phyloP scores from a whole-genome alignment of 768 basidiomycete species.

The Nidularia sp. region DNA sequence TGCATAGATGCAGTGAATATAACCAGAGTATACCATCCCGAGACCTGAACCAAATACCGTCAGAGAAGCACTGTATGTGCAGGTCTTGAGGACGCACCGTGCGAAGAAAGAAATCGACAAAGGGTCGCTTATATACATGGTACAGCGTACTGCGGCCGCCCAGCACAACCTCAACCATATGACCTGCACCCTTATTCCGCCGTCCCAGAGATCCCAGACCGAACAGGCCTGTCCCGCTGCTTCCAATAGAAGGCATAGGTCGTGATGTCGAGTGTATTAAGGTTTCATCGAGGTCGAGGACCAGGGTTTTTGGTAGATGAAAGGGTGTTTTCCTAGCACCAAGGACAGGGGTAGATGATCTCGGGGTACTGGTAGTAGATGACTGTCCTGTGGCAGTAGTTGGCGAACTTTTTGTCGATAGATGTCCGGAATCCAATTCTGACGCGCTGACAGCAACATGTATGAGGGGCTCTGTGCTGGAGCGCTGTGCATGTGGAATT shows the following conservation, averaged over 20 bases:
- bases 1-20: slow-evolving; percentile 99
- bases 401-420: not conserved
- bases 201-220: slow-evolving; percentile 49
- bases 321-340: slow-evolving; percentile 62
- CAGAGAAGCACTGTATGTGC: not conserved
- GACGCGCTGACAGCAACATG: too few species aligned
- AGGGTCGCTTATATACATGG: slow-evolving; percentile 97
- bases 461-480: too few species aligned
- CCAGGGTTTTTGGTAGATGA: slow-evolving; percentile 87
- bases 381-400: not conserved
- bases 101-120: slow-evolving; percentile 68
- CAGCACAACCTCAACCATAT: slow-evolving; percentile 90
- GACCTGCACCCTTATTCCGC: slow-evolving; percentile 66
- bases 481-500: too few species aligned
- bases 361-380: slow-evolving; percentile 16
- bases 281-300: slow-evolving; percentile 97
- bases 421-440: too few species aligned
- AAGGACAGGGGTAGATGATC: slow-evolving; percentile 48
- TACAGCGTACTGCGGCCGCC: slow-evolving; percentile 88
- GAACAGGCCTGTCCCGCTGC: slow-evolving; percentile 56
- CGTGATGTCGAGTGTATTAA: slow-evolving; percentile 96
- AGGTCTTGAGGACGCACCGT: slow-evolving; percentile 15
- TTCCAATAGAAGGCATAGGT: slow-evolving; percentile 47
- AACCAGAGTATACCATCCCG: slow-evolving; percentile 97
- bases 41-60: slow-evolving; percentile 56